Percentiles rank a stretch among this genome's conserved stretches.
These are phyloP conservation scores for Lipomyces starkeyi DNA, from an alignment of 805 yeast genomes.

Conservation along the genomic window DNA sequence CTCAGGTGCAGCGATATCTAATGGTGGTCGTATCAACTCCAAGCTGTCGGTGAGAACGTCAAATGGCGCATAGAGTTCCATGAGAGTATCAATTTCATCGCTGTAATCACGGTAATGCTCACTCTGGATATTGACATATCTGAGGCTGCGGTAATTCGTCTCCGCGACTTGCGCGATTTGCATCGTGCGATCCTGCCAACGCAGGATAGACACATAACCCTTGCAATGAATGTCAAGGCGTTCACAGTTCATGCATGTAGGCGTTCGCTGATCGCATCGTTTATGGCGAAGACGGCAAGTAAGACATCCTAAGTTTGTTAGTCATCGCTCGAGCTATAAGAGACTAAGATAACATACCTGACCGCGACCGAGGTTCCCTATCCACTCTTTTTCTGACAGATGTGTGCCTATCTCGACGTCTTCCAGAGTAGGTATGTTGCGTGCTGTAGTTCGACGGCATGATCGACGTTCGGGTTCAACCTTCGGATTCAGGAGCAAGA, in stretches of 20 bases:
- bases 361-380: conserved; percentile 31
- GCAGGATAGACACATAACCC: conserved; percentile 28
- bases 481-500: neutral
- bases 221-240: conserved; percentile 70
- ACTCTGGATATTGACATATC: conserved; percentile 20
- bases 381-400: conserved; percentile 17
- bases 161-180: conserved; percentile 23
- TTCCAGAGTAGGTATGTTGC: neutral
- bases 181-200: conserved; percentile 34
- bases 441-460: neutral
- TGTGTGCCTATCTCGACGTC: neutral
- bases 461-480: neutral
- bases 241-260: conserved; percentile 63
- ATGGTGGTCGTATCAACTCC: conserved; percentile 7
- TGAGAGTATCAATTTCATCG: conserved; percentile 25
- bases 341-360: conserved; percentile 15
- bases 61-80: conserved; percentile 22
- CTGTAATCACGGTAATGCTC: conserved; percentile 21
- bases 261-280: conserved; percentile 68
- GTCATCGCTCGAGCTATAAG: neutral
- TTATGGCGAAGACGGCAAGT: conserved; percentile 70
- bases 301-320: conserved; percentile 22
- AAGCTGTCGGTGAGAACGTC: conserved; percentile 12
- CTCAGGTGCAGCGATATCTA: conserved; percentile 1
- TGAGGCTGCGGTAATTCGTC: conserved; percentile 17